Conservation (phyloP, 495 filamentous ascomycete species). For the Trichoderma asperelloides region DNA sequence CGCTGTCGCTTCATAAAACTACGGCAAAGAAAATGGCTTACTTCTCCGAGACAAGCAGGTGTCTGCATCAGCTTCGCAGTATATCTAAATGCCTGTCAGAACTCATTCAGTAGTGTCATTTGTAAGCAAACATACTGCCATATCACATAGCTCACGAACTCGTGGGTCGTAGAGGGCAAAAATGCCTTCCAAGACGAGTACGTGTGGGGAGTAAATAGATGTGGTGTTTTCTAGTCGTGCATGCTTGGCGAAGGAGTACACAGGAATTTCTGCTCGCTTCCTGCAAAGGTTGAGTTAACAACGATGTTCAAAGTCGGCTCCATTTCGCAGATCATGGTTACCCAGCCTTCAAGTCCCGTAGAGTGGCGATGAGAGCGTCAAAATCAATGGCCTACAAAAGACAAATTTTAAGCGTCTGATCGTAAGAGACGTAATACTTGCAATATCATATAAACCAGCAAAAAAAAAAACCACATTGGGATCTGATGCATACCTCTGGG, state of each 20-base stretch:
- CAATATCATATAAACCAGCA: neutral
- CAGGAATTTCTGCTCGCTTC: conserved; percentile 83
- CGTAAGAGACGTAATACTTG: conserved; percentile 11
- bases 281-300: conserved; percentile 32
- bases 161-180: conserved; percentile 85
- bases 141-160: conserved; percentile 79
- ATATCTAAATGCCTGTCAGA: conserved; percentile 48
- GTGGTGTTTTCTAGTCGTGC: conserved; percentile 69
- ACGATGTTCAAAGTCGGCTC: neutral
- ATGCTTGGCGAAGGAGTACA: conserved; percentile 94
- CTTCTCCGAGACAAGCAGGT: conserved; percentile 86
- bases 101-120: neutral
- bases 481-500: conserved; percentile 47
- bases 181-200: conserved; percentile 91
- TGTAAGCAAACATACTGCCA: conserved; percentile 53
- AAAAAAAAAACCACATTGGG: neutral
- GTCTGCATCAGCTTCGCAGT: conserved; percentile 92
- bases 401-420: conserved; percentile 9
- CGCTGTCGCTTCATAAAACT: neutral
- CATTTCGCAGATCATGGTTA: conserved; percentile 33
- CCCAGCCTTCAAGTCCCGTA: conserved; percentile 85
- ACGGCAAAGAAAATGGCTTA: conserved; percentile 33
- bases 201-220: conserved; percentile 89
- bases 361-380: conserved; percentile 70
- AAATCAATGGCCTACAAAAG: conserved; percentile 72